Evolutionary conservation across 139 green algal genomes (phyloP).

Genomic region (Micractinium conductrix): DNA sequence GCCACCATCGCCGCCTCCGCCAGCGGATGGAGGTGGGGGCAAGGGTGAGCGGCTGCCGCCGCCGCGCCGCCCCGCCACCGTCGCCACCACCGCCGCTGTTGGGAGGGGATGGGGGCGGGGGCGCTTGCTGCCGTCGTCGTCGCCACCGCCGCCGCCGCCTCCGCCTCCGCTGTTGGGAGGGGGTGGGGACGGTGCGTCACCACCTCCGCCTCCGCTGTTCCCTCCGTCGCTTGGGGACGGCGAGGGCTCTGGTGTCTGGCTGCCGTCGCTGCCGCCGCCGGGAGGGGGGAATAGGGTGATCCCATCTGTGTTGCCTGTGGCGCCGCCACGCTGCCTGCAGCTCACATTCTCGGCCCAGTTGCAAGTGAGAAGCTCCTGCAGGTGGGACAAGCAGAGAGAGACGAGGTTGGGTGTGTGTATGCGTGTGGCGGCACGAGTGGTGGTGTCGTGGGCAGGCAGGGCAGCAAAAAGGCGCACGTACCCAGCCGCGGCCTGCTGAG

Average conservation of each 20-base stretch:
- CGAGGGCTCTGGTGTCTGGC: too few relatives aligned
- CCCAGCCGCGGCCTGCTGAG: too few relatives aligned
- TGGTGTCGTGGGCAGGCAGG: not conserved
- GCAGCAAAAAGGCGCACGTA: not conserved
- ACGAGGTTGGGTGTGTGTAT: not conserved
- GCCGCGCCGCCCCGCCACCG: not conserved
- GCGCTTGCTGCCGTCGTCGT: too few relatives aligned
- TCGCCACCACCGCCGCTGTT: not conserved
- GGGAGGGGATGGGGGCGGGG: too few relatives aligned
- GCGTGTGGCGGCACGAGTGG: not conserved
- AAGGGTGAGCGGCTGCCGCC: not conserved
- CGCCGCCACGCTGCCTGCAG: not conserved
- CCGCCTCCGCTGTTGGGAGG: too few relatives aligned
- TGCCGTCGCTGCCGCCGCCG: not conserved
- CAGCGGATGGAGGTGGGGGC: not conserved
- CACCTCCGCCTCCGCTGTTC: too few relatives aligned
- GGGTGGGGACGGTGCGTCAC: too few relatives aligned
- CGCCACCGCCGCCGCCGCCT: too few relatives aligned
- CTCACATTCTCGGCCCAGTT: constrained; percentile 13
- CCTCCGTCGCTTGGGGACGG: too few relatives aligned
- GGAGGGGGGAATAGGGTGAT: too few relatives aligned
- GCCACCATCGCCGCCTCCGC: not conserved
- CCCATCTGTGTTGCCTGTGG: not conserved
- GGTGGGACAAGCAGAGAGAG: not conserved
- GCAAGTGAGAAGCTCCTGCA: constrained; percentile 19